A percentile compares a stretch with the other conserved stretches of the same genome.
These are phyloP conservation scores for Myriangium duriaei DNA, from an alignment of 2,329 filamentous ascomycete genomes.

Conservation along the genomic window DNA sequence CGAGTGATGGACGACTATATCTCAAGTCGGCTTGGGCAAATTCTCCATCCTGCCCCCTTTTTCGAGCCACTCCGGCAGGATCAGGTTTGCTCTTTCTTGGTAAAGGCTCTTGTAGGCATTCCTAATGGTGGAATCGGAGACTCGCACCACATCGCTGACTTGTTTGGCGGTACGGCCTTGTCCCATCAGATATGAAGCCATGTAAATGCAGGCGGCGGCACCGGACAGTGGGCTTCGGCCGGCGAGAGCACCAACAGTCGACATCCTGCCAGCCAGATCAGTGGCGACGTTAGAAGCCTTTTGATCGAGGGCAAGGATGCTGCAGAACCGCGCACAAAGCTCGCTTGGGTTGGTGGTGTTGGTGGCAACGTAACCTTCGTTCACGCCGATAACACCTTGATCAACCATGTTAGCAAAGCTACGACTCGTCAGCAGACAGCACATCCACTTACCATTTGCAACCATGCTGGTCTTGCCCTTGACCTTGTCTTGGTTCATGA, in stretches of 20 bases:
- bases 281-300: constrained; percentile 69
- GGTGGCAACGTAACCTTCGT: constrained; percentile 13
- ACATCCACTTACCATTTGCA: constrained; percentile 37
- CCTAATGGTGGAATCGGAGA: constrained; percentile 94
- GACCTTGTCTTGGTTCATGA: constrained; percentile 58
- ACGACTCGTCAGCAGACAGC: not conserved
- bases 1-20: too few relatives aligned
- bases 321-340: constrained; percentile 82
- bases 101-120: constrained; percentile 88
- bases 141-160: constrained; percentile 71
- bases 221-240: constrained; percentile 90
- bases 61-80: constrained; percentile 62
- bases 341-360: constrained; percentile 22
- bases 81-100: constrained; percentile 56
- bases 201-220: constrained; percentile 91
- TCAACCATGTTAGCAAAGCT: constrained; percentile 7
- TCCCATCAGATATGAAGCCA: constrained; percentile 78
- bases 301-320: constrained; percentile 62
- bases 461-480: constrained; percentile 24
- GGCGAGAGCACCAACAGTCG: constrained; percentile 65
- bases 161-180: constrained; percentile 71
- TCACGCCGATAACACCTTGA: constrained; percentile 18
- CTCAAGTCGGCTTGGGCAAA: constrained; percentile 44
- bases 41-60: constrained; percentile 60
- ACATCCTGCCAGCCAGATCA: constrained; percentile 65